These are phyloP conservation scores for Endoconidiophora laricicola DNA, from an alignment of 2,329 filamentous ascomycete species.

Conservation along the genomic window DNA sequence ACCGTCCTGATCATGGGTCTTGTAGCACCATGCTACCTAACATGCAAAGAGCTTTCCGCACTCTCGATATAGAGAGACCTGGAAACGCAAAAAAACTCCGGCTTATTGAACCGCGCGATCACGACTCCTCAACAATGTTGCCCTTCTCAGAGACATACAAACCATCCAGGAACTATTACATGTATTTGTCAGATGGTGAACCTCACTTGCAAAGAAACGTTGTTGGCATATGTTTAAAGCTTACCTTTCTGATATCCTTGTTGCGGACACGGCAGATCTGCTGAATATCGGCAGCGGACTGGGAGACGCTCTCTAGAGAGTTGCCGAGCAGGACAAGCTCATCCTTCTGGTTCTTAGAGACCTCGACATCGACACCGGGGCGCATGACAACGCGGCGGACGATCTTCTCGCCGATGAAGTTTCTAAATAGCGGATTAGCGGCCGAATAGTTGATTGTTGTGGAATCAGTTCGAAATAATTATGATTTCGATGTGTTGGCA, in stretches of 20 bases:
- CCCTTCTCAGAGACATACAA: slow-evolving; percentile 98
- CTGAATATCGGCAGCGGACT: slow-evolving; percentile 97
- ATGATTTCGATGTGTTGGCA: background rate
- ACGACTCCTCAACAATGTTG: slow-evolving; percentile 67
- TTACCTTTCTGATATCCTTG: slow-evolving; percentile 99
- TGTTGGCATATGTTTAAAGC: slow-evolving; percentile 14
- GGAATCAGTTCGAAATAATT: background rate
- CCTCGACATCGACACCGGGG: slow-evolving; percentile 74
- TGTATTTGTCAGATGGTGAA: background rate
- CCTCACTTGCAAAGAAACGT: background rate
- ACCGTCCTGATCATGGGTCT: slow-evolving; percentile 17
- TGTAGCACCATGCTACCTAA: slow-evolving; percentile 37
- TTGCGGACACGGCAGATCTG: slow-evolving; percentile 98
- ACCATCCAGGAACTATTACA: slow-evolving; percentile 84
- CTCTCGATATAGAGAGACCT: slow-evolving; percentile 35
- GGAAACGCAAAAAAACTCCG: slow-evolving; percentile 40
- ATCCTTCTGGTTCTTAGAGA: slow-evolving; percentile 90
- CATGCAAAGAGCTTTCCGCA: slow-evolving; percentile 46
- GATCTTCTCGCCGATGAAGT: slow-evolving; percentile 99
- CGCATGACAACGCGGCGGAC: slow-evolving; percentile 84
- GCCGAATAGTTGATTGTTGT: slow-evolving; percentile 19
- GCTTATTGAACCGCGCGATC: slow-evolving; percentile 23
- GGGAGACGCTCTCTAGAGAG: slow-evolving; percentile 92
- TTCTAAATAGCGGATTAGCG: slow-evolving; percentile 33
- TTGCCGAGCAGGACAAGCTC: slow-evolving; percentile 87